Evolutionary conservation across 345 rosid genomes (phyloP).

Genomic region (Gossypium longicalyx): DNA sequence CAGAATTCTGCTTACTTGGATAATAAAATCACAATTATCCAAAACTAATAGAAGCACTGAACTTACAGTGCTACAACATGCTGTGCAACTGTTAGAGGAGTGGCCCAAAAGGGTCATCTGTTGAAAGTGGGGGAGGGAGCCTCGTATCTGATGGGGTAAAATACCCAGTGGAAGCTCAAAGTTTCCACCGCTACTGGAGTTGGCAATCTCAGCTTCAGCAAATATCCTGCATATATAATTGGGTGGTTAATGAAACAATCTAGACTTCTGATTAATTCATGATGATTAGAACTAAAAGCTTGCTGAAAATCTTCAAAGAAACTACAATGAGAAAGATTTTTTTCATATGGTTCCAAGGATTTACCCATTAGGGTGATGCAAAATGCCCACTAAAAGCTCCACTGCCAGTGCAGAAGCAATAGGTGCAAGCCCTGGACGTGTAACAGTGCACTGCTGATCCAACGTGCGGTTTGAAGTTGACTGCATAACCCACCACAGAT

Average conservation of each 20-base stretch:
- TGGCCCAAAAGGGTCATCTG: slow-evolving; percentile 78
- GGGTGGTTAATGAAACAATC: slow-evolving; percentile 4
- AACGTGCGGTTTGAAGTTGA: slow-evolving; percentile 89
- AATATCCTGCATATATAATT: slow-evolving; percentile 40
- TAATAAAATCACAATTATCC: too few relatives aligned
- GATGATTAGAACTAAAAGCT: neutral
- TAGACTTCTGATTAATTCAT: slow-evolving; percentile 2
- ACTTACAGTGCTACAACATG: slow-evolving; percentile 81
- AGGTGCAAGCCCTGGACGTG: slow-evolving; percentile 94
- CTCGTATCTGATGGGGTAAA: slow-evolving; percentile 91
- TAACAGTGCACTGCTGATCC: slow-evolving; percentile 98
- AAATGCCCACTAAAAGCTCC: slow-evolving; percentile 74
- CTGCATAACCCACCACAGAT: slow-evolving; percentile 36
- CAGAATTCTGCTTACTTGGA: too few relatives aligned
- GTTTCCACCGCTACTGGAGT: slow-evolving; percentile 37
- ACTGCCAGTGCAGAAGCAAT: slow-evolving; percentile 89
- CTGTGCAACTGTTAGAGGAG: slow-evolving; percentile 83
- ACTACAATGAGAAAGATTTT: slow-evolving; percentile 3
- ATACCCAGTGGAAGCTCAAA: slow-evolving; percentile 76
- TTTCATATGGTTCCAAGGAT: slow-evolving; percentile 9
- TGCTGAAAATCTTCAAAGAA: neutral
- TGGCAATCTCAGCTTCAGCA: slow-evolving; percentile 59
- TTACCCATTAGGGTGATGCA: slow-evolving; percentile 90
- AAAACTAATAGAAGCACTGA: neutral
- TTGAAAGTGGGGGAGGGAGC: slow-evolving; percentile 74